A percentile compares a stretch with the other conserved stretches of the same genome.
phyloP scores from a whole-genome alignment of 2,329 filamentous ascomycete species.

The Annulohypoxylon truncatum region DNA sequence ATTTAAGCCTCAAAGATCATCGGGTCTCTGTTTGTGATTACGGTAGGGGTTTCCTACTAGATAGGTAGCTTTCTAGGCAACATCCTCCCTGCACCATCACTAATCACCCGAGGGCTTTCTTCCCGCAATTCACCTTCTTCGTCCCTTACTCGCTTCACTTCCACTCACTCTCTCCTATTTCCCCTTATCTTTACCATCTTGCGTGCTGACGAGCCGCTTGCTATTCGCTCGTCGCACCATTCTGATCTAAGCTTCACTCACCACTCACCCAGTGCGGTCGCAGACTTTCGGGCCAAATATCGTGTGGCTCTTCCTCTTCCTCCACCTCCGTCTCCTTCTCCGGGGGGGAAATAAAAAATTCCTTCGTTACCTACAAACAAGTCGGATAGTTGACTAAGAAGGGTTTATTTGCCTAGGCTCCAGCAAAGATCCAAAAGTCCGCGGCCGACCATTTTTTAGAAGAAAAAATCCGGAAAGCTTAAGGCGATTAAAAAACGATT shows the following conservation, averaged over 20 bases:
- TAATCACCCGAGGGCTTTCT: slow-evolving; percentile 5
- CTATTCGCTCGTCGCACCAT: slow-evolving; percentile 15
- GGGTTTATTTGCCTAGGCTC: slow-evolving; percentile 13
- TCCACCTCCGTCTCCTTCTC: background rate
- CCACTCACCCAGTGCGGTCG: slow-evolving; percentile 14
- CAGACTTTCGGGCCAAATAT: slow-evolving; percentile 20
- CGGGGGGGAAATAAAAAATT: background rate
- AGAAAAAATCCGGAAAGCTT: slow-evolving; percentile 25
- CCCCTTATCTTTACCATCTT: background rate
- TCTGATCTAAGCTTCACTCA: slow-evolving; percentile 4
- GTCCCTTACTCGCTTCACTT: background rate
- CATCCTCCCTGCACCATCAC: slow-evolving; percentile 18
- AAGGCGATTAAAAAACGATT: slow-evolving; percentile 34
- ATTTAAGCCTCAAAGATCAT: slow-evolving; percentile 17
- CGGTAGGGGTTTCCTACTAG: slow-evolving; percentile 36
- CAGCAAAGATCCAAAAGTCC: slow-evolving; percentile 38
- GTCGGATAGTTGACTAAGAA: slow-evolving; percentile 4
- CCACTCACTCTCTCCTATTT: background rate
- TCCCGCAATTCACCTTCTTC: slow-evolving; percentile 21
- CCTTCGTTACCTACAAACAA: slow-evolving; percentile 13
- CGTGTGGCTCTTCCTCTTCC: background rate
- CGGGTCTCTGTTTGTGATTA: slow-evolving; percentile 32
- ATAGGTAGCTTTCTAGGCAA: slow-evolving; percentile 28
- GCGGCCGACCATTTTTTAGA: slow-evolving; percentile 15
- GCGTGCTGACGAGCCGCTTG: slow-evolving; percentile 14